Evolutionary conservation across 2,329 filamentous ascomycete species (phyloP).

Genomic region (Fusarium graminum): DNA sequence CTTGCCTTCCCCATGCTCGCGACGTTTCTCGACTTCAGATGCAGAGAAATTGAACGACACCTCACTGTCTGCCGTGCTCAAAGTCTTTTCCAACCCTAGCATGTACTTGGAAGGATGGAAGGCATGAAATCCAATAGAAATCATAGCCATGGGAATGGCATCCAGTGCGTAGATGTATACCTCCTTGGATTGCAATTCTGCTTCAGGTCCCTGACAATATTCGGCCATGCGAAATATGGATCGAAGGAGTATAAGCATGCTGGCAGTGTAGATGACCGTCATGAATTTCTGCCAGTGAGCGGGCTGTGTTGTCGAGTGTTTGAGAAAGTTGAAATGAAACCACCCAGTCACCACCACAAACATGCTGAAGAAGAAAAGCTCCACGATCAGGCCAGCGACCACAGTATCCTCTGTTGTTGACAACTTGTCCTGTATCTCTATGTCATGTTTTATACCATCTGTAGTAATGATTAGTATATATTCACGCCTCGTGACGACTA

Average conservation of each 20-base stretch:
- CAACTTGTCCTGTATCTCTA: not conserved
- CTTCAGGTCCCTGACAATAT: not conserved
- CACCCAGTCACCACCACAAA: not conserved
- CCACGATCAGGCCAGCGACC: conserved; percentile 2
- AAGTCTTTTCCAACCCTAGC: not conserved
- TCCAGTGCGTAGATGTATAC: not conserved
- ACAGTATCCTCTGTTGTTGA: not conserved
- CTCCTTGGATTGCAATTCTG: conserved; percentile 1
- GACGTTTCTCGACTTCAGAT: too few species aligned
- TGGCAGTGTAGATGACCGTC: not conserved
- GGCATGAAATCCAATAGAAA: not conserved
- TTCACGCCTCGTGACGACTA: too few species aligned
- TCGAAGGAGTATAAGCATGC: conserved; percentile 4
- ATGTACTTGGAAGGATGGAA: conserved; percentile 11
- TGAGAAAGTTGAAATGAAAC: conserved; percentile 7
- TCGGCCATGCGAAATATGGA: conserved; percentile 10
- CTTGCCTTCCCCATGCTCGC: too few species aligned
- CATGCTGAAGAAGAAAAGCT: conserved; percentile 9
- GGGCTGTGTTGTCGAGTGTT: not conserved
- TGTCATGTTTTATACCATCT: conserved; percentile 2
- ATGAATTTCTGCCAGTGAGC: conserved; percentile 4
- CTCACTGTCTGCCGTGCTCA: not conserved
- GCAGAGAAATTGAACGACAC: not conserved
- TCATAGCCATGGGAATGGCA: conserved; percentile 4
- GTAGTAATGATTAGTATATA: not conserved